These are phyloP conservation scores for Ramichloridium luteum DNA, from an alignment of 2,329 filamentous ascomycete species.

Conservation along the genomic window DNA sequence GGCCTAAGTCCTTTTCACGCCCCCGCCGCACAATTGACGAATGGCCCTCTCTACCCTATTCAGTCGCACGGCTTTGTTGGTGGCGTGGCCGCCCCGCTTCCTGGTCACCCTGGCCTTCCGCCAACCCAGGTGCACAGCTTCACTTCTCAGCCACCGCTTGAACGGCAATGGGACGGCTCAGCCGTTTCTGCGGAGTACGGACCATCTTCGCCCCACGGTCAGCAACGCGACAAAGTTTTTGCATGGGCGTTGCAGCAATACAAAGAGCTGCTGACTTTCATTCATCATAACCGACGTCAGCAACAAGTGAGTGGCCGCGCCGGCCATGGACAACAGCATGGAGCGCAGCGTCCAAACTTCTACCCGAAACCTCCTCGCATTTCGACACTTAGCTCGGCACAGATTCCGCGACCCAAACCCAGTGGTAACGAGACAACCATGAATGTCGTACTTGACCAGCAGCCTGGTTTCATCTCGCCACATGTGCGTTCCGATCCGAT, in stretches of 20 bases:
- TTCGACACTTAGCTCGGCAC: slow-evolving; percentile 40
- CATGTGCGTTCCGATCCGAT: background rate
- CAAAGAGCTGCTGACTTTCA: slow-evolving; percentile 35
- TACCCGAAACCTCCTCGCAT: slow-evolving; percentile 51
- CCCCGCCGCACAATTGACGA: background rate
- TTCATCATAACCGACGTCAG: slow-evolving; percentile 34
- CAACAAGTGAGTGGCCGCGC: slow-evolving; percentile 27
- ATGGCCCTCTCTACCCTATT: too few relatives aligned
- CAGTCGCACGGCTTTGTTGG: background rate
- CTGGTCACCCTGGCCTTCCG: background rate
- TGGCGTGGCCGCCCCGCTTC: background rate
- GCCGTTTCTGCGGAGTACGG: slow-evolving; percentile 26
- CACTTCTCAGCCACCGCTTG: too few relatives aligned
- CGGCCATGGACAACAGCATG: slow-evolving; percentile 30
- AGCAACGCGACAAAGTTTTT: slow-evolving; percentile 34
- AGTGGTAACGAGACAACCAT: background rate
- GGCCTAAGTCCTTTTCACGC: slow-evolving; percentile 6
- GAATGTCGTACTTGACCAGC: background rate
- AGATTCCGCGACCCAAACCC: too few relatives aligned
- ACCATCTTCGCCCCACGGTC: slow-evolving; percentile 30
- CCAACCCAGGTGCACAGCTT: background rate
- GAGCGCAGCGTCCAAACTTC: slow-evolving; percentile 42
- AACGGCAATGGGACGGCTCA: background rate
- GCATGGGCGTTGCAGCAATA: slow-evolving; percentile 37
- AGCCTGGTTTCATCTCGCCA: background rate